Conservation (phyloP, 192 early-diverging fungal genomes). For the Coemansia reversa region DNA sequence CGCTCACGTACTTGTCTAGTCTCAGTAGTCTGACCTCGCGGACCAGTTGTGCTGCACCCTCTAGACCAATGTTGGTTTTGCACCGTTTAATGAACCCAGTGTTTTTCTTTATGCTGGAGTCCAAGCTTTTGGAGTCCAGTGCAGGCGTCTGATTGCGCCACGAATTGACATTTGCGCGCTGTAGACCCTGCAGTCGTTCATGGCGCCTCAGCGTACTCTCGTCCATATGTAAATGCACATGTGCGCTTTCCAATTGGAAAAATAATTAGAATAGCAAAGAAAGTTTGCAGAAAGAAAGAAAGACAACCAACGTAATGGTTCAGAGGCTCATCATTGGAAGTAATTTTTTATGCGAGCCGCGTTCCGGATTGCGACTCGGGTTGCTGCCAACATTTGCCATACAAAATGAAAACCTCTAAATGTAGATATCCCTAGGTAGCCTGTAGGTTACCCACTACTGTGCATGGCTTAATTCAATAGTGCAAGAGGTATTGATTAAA, state of each 20-base stretch:
- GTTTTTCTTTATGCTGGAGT: conserved; percentile 98
- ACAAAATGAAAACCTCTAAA: background rate
- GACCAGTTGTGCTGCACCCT: conserved; percentile 65
- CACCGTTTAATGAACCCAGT: conserved; percentile 93
- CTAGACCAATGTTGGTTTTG: conserved; percentile 69
- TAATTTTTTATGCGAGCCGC: background rate
- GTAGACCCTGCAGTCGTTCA: conserved; percentile 35
- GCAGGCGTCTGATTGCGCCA: conserved; percentile 28
- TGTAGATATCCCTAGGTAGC: no score
- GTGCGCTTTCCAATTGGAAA: conserved; percentile 12
- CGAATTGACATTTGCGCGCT: conserved; percentile 42
- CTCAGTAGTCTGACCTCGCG: conserved; percentile 81
- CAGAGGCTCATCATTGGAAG: background rate
- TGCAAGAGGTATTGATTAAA: background rate
- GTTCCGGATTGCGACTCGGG: background rate
- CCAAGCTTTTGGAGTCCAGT: conserved; percentile 55
- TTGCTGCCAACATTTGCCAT: background rate
- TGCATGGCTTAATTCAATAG: background rate
- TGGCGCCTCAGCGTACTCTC: conserved; percentile 49
- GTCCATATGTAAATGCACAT: conserved; percentile 44
- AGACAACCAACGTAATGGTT: background rate
- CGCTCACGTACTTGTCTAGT: conserved; percentile 96
- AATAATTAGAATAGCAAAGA: background rate
- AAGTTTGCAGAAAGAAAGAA: background rate
- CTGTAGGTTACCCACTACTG: background rate